Evolutionary conservation across 106 monocot genomes (phyloP).

Genomic region (Acorus gramineus): DNA sequence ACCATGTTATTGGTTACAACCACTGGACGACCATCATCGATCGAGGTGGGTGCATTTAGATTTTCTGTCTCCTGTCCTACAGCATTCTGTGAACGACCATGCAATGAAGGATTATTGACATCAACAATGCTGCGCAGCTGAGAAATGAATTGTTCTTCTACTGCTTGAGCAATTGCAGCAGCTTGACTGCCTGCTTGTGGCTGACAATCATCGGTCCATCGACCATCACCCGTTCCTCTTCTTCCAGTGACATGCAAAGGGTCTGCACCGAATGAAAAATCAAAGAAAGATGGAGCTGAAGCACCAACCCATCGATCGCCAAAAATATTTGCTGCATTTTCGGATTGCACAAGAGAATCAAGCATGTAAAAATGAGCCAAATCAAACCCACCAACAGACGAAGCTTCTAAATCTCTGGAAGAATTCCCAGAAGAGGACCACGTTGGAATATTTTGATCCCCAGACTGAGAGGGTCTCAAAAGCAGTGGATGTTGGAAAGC

Average conservation of each 20-base stretch:
- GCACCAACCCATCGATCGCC: slow-evolving; percentile 48
- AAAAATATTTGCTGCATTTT: slow-evolving; percentile 34
- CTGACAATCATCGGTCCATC: slow-evolving; percentile 71
- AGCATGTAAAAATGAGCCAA: slow-evolving; percentile 37
- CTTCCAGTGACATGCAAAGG: slow-evolving; percentile 44
- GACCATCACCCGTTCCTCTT: slow-evolving; percentile 49
- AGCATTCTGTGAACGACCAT: slow-evolving; percentile 15
- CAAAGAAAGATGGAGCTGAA: slow-evolving; percentile 37
- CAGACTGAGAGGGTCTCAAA: slow-evolving; percentile 34
- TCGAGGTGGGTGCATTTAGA: slow-evolving; percentile 3
- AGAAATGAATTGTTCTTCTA: slow-evolving; percentile 57
- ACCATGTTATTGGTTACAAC: too few species aligned
- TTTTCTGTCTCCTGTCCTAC: slow-evolving; percentile 14
- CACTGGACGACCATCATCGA: slow-evolving; percentile 9
- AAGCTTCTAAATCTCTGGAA: slow-evolving; percentile 39
- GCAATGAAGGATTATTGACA: slow-evolving; percentile 17
- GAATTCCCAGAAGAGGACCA: slow-evolving; percentile 35
- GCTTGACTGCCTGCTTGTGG: slow-evolving; percentile 44
- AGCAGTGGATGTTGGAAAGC: slow-evolving; percentile 67
- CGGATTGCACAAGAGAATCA: slow-evolving; percentile 43
- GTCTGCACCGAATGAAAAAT: slow-evolving; percentile 54
- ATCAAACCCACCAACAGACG: slow-evolving; percentile 36
- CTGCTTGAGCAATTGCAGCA: slow-evolving; percentile 59
- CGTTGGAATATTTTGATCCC: slow-evolving; percentile 17
- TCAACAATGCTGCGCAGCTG: slow-evolving; percentile 24